These are phyloP conservation scores for Allantophomopsis cytisporea DNA, from an alignment of 2,329 filamentous ascomycete genomes.

Conservation along the genomic window DNA sequence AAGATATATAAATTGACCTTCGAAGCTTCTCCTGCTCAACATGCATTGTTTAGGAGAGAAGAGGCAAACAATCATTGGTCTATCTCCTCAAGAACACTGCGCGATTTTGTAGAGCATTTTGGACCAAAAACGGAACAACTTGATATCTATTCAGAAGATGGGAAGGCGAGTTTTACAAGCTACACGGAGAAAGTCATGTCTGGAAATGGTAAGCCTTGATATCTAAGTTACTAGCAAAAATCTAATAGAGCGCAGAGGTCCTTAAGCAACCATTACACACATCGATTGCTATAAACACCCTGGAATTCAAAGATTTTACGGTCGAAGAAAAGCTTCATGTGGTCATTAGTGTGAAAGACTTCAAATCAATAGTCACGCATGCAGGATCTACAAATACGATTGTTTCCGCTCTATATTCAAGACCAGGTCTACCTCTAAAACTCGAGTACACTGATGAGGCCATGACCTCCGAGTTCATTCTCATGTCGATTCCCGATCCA, in stretches of 20 bases:
- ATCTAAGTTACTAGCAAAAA: too few species aligned
- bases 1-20: constrained; percentile 69
- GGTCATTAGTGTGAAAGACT: constrained; percentile 72
- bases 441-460: constrained; percentile 57
- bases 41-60: constrained; percentile 59
- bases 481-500: constrained; percentile 67
- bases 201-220: constrained; percentile 36
- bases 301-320: constrained; percentile 64
- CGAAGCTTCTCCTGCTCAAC: constrained; percentile 59
- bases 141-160: constrained; percentile 62
- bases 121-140: constrained; percentile 69
- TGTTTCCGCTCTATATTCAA: constrained; percentile 56
- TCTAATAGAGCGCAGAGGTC: constrained; percentile 35
- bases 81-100: constrained; percentile 56
- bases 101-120: constrained; percentile 70
- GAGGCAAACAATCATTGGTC: constrained; percentile 58
- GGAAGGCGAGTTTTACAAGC: constrained; percentile 60
- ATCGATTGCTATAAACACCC: constrained; percentile 61
- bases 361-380: constrained; percentile 65
- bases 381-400: constrained; percentile 56
- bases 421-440: constrained; percentile 58
- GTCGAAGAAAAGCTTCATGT: constrained; percentile 67
- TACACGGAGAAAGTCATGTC: constrained; percentile 69
- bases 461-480: constrained; percentile 61
- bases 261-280: constrained; percentile 72